Evolutionary conservation across 805 yeast genomes (phyloP).

Genomic region (Teunomyces funiuensis): DNA sequence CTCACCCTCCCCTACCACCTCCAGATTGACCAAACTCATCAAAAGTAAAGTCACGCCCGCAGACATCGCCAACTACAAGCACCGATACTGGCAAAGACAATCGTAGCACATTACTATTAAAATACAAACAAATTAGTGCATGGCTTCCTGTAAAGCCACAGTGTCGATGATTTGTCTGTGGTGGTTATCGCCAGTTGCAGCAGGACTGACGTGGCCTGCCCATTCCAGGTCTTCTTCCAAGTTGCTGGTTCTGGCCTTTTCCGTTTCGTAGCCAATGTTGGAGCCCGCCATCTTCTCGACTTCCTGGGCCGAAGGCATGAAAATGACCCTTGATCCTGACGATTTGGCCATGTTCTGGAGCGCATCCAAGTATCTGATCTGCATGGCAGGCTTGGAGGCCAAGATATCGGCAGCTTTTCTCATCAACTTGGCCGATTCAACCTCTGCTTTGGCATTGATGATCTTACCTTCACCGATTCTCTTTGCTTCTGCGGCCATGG

Average conservation of each 20-base stretch:
- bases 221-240: slow-evolving; percentile 26
- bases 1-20: too few relatives aligned
- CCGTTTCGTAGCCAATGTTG: slow-evolving; percentile 13
- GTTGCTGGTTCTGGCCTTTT: slow-evolving; percentile 11
- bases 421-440: slow-evolving; percentile 72
- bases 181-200: slow-evolving; percentile 8
- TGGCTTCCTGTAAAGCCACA: slow-evolving; percentile 35
- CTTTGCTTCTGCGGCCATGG: slow-evolving; percentile 75
- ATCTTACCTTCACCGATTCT: slow-evolving; percentile 76
- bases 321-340: slow-evolving; percentile 65
- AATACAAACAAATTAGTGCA: slow-evolving; percentile 6
- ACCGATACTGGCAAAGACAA: not conserved
- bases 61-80: not conserved
- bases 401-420: slow-evolving; percentile 76
- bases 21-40: not conserved
- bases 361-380: slow-evolving; percentile 75
- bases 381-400: slow-evolving; percentile 76
- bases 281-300: slow-evolving; percentile 39
- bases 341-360: slow-evolving; percentile 69
- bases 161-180: slow-evolving; percentile 19
- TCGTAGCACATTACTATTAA: not conserved
- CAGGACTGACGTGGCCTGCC: slow-evolving; percentile 16
- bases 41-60: not conserved
- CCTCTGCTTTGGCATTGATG: slow-evolving; percentile 73
- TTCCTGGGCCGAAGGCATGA: slow-evolving; percentile 60